Base-by-base conservation (phyloP, 2,329 filamentous ascomycete species). In the Incumbomyces delicatus region DNA sequence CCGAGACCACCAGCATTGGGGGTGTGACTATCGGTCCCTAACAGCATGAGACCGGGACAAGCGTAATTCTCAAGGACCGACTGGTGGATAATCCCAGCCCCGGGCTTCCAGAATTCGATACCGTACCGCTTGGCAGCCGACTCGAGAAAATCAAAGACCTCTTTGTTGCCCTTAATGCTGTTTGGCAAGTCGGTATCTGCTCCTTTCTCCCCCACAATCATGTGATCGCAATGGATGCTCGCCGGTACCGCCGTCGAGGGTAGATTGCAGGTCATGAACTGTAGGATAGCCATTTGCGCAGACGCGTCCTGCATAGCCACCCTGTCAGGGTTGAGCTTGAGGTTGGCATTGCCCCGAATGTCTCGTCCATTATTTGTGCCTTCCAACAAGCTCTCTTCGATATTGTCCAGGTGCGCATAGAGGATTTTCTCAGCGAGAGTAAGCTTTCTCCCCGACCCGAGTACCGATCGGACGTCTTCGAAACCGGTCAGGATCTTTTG, bases 251-350 rank as follows among this genome's bases (percentile, higher is more conserved):
- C 89, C 2, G 92, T 95, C 50, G 80, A 80, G 22, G 84, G 85
- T 45, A 98, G 76, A 46, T 87, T 86, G 67, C 92, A 98, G 22
- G 86, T 87, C 90, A 98, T 98, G 75, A 98, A 98, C 69, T 98
- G 92, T 58, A 98, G 72, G 54, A 98, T 73, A 1, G 92, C 92
- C 92, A 98, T 98, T 71, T 98, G 92, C 5, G 92, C 92, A 27
- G 87, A 95, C 12, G 92, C 92, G 72, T 98, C 92, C 69, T 98
- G 92, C 92, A 98, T 98, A 54, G 94, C 94, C 57, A 96, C 92
- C 44, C 92, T 80, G 66, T 98, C 92, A 17, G 92, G 92, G 68
- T 95, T 95, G 66, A 98, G 83, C 73, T 94, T 94, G 68, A 98
- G 76, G 64, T 94, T 96, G 42, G 88, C 89, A 61, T 81, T 81